Evolutionary conservation across 148 eudicot genomes (phyloP).

Genomic region (Tetragonia tetragonoides): DNA sequence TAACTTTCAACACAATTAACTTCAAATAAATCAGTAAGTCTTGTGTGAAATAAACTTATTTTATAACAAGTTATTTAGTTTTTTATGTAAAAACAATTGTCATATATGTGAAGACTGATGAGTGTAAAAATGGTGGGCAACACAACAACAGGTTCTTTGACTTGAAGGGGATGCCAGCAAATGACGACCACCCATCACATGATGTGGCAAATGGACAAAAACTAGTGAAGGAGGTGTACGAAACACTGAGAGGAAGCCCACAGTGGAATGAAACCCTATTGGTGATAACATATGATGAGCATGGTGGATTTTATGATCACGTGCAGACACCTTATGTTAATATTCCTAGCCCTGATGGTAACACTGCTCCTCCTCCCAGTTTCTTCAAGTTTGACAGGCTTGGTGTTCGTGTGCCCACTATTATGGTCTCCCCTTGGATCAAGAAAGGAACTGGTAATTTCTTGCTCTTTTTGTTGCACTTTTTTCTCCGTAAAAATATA

Average conservation of each 20-base stretch:
- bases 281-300: constrained; percentile 84
- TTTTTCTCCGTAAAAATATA: too few species aligned
- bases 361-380: constrained; percentile 71
- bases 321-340: constrained; percentile 72
- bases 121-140: too few species aligned
- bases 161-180: constrained; percentile 52
- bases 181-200: constrained; percentile 94
- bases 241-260: constrained; percentile 71
- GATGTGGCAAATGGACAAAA: constrained; percentile 92
- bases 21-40: too few species aligned
- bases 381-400: constrained; percentile 90
- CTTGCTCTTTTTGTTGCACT: too few species aligned
- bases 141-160: constrained; percentile 56
- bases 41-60: too few species aligned
- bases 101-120: too few species aligned
- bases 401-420: constrained; percentile 90
- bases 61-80: too few species aligned
- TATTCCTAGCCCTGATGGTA: constrained; percentile 91
- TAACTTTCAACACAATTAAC: too few species aligned
- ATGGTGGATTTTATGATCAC: constrained; percentile 94
- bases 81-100: too few species aligned
- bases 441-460: constrained; percentile 69
- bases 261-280: constrained; percentile 85
- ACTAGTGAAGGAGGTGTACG: constrained; percentile 87
- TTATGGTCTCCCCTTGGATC: constrained; percentile 99